Percentiles rank a stretch among this genome's conserved stretches.
Evolutionary conservation across 176 grass and related monocot species (phyloP).

Genomic region (Chloris gayana): DNA sequence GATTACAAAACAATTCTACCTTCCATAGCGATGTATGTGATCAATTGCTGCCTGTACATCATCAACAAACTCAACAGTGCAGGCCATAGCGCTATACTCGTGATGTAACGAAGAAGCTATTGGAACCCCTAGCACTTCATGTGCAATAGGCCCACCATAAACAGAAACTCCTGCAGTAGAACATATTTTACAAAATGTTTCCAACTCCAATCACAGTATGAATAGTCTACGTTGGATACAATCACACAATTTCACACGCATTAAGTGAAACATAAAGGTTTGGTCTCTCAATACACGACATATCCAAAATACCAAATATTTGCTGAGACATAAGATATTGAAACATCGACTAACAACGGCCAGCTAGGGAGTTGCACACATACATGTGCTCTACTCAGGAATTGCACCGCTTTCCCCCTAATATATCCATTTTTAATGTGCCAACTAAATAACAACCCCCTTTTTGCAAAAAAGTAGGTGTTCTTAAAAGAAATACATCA

Average conservation of each 20-base stretch:
- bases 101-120: constrained; percentile 71
- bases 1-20: constrained; percentile 42
- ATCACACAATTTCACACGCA: background rate
- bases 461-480: background rate
- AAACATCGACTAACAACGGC: background rate
- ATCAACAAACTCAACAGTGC: constrained; percentile 87
- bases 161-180: constrained; percentile 69
- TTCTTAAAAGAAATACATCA: background rate
- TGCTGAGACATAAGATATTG: background rate
- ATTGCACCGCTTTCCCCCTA: background rate
- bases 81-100: constrained; percentile 87
- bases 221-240: background rate
- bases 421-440: background rate
- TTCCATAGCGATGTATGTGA: constrained; percentile 93
- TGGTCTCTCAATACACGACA: background rate
- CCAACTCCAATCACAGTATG: background rate
- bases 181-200: background rate
- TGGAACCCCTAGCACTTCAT: constrained; percentile 52
- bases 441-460: background rate
- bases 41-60: constrained; percentile 82
- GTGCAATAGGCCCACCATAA: constrained; percentile 73
- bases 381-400: background rate
- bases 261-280: constrained; percentile 7
- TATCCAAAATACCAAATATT: constrained; percentile 11
- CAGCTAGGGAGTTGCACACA: background rate